A percentile compares a stretch with the other conserved stretches of the same genome.
phyloP scores from a whole-genome alignment of 352 stramenopile genomes.

The Blastocystis sp. region DNA sequence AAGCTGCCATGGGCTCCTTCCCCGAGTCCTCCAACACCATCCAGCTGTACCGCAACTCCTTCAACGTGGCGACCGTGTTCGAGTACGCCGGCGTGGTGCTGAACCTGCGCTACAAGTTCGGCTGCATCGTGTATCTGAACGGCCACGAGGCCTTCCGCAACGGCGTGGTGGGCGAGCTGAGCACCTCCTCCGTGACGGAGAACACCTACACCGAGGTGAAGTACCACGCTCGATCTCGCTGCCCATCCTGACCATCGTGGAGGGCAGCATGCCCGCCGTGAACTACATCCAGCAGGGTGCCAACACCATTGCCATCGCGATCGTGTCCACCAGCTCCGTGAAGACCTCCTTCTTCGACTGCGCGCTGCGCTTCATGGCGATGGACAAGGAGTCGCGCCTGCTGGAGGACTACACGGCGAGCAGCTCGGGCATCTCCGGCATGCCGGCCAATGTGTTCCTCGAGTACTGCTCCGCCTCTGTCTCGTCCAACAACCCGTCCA shows the following conservation, averaged over 20 bases:
- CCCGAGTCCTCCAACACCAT: constrained; percentile 18
- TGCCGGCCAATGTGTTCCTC: not conserved
- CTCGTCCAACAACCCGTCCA: not conserved
- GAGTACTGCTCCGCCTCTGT: not conserved
- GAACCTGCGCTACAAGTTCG: constrained; percentile 20
- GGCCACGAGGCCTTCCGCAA: constrained; percentile 46
- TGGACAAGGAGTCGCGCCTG: not conserved
- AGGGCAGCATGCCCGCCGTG: not conserved
- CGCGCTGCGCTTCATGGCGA: not conserved
- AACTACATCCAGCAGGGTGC: constrained; percentile 21
- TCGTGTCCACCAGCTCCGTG: not conserved
- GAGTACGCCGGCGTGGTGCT: not conserved
- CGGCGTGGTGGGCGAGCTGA: constrained; percentile 14
- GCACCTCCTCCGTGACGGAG: not conserved
- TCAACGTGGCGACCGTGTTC: constrained; percentile 8
- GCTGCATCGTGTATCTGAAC: constrained; percentile 58
- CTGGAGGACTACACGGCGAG: not conserved
- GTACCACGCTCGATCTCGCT: constrained; percentile 19
- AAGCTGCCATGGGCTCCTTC: not conserved
- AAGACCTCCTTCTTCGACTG: not conserved
- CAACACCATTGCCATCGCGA: constrained; percentile 28
- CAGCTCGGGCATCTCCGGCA: not conserved
- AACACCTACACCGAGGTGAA: constrained; percentile 2
- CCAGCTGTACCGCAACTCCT: constrained; percentile 62
- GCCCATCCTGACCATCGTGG: not conserved